Base-by-base conservation (phyloP, 2,329 filamentous ascomycete genomes). In the Zymoseptoria ardabiliae region DNA sequence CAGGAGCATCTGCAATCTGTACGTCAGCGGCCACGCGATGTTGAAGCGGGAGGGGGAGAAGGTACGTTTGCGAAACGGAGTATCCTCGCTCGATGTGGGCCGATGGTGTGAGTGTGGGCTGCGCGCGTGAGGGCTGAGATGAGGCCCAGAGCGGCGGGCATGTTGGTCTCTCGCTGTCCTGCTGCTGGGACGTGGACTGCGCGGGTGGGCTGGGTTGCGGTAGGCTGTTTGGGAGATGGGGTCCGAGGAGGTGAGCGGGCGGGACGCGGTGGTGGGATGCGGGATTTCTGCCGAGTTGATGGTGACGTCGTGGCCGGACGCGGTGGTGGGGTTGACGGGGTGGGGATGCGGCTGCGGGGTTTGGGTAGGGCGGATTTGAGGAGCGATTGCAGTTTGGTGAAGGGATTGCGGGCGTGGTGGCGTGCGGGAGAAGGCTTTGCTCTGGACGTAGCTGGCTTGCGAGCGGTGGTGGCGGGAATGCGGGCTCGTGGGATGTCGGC, bases 181-280 rank as follows among this genome's bases (percentile, higher is more conserved):
- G 5, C 68, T 67, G 25, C 25, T 2, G 25, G 7, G 25, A 8
- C 7, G 25, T 28, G 25, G 25, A 9, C 25, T 28, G 25, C 25
- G 8, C 6, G 25, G 25, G 5, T 28, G 55, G 63, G 61, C 7
- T 70, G 65, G 11, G 65, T 61, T 13, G 53, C 63, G 13, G 67
- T 66, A 59, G 61, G 68, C 2, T 61, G 68, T 52, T 67, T 70
- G 48, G 58, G 66, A 1, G 69, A 66, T 17, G 69, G 68, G 41
- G 35, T 45, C 3, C 35, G 35, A n/a, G 35, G 35, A n/a, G 35
- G 35, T 61, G 65, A 30, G 58, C 53, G 10, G 54, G 58, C 11
- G 49, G 54, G 13, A 64, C 35, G 35, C 6, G 35, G 35, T 13
- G 35, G 35, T 45, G 35, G 35, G 35, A 41, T 41, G 50, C 2